Conservation (phyloP, 768 basidiomycete genomes). For the Rhizopogon vesiculosus region DNA sequence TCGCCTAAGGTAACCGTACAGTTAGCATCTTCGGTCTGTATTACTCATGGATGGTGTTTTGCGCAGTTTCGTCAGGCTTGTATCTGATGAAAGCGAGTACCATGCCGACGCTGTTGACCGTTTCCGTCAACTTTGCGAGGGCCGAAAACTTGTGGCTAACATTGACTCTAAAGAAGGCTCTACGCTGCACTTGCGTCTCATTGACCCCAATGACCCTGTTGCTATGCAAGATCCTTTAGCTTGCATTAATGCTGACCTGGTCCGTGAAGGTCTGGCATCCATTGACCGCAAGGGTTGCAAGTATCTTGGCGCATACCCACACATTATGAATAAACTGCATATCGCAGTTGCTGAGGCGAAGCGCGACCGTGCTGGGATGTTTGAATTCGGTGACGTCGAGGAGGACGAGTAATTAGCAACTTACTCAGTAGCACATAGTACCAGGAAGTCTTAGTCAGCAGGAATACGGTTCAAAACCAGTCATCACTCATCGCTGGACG, state of each 20-base stretch:
- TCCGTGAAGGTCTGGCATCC: constrained; percentile 81
- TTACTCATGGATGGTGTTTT: constrained; percentile 2
- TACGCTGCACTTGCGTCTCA: constrained; percentile 83
- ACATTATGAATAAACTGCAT: constrained; percentile 61
- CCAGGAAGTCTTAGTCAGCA: not conserved
- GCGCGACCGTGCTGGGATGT: constrained; percentile 74
- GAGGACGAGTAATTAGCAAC: constrained; percentile 54
- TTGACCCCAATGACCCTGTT: constrained; percentile 77
- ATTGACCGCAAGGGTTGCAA: constrained; percentile 75
- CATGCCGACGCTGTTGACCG: constrained; percentile 78
- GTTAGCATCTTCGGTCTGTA: not conserved
- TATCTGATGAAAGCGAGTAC: constrained; percentile 81
- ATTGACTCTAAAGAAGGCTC: constrained; percentile 81
- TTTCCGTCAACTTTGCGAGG: constrained; percentile 83
- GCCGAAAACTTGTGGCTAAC: constrained; percentile 96
- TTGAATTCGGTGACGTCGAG: constrained; percentile 88
- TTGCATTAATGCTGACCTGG: constrained; percentile 85
- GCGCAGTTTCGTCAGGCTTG: constrained; percentile 80
- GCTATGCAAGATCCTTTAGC: constrained; percentile 64
- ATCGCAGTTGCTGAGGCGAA: constrained; percentile 62
- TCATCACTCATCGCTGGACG: not conserved
- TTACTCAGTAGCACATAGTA: not conserved
- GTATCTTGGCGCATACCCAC: constrained; percentile 68
- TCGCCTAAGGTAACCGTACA: constrained; percentile 60
- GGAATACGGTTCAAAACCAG: not conserved